phyloP scores from a whole-genome alignment of 2,329 filamentous ascomycete species.

The Fusarium camptoceras region DNA sequence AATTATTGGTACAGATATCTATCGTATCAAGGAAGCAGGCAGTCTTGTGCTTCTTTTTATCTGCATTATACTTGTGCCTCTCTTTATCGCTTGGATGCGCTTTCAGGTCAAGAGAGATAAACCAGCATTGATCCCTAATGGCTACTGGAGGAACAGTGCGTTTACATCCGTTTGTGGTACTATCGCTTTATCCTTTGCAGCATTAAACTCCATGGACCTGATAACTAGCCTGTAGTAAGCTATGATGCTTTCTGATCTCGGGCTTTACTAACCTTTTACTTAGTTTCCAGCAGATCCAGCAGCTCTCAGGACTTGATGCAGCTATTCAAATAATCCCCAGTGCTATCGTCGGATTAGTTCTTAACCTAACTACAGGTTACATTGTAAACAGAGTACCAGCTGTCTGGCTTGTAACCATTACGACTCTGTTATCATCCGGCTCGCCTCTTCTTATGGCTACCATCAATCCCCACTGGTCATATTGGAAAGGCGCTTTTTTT shows the following conservation, averaged over 20 bases:
- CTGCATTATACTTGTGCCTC: conserved; percentile 55
- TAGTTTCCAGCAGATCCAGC: conserved; percentile 63
- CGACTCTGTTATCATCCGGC: conserved; percentile 56
- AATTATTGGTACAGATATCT: conserved; percentile 51
- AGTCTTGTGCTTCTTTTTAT: conserved; percentile 61
- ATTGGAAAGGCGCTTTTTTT: conserved; percentile 62
- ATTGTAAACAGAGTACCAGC: conserved; percentile 57
- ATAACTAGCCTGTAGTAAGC: conserved; percentile 62
- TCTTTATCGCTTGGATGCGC: conserved; percentile 66
- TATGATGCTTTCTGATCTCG: no score
- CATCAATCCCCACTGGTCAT: conserved; percentile 58
- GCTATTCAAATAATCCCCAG: conserved; percentile 58
- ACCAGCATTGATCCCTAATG: conserved; percentile 70
- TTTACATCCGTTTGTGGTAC: conserved; percentile 67
- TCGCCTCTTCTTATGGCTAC: conserved; percentile 67
- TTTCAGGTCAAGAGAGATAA: conserved; percentile 57
- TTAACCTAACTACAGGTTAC: conserved; percentile 58
- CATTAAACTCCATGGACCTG: conserved; percentile 59
- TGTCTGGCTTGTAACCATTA: conserved; percentile 53
- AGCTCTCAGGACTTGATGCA: conserved; percentile 57
- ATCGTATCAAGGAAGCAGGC: conserved; percentile 54
- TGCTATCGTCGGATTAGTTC: conserved; percentile 55
- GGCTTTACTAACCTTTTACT: background rate
- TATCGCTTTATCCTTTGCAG: conserved; percentile 58
- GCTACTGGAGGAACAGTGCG: conserved; percentile 66